Evolutionary conservation across 2,329 filamentous ascomycete genomes (phyloP), one percentile per base, ranked within the genome.

Genomic region (Microcyclospora tardicrescens): DNA sequence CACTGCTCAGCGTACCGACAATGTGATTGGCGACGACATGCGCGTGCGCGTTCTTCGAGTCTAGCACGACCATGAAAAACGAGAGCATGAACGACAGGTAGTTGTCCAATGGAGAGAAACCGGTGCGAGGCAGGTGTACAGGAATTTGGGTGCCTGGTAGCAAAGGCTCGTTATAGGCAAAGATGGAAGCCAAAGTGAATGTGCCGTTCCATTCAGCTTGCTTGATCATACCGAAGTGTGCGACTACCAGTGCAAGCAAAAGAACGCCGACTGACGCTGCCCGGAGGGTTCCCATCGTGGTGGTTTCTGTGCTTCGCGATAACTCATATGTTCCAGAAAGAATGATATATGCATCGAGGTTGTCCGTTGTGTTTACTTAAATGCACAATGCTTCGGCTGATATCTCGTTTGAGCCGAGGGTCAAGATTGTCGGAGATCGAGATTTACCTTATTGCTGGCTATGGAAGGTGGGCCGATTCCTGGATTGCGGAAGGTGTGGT

Each of bases 51-150:
- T 50, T 50, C 24, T 43, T 19, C 10, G 46, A 10, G 15, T 50
- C 48, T 10, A 45, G 36, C 10, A 43, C 38, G 10, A 40, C 33
- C 33, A 35, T 46, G 41, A 50, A 50, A 40, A 50, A 50, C 2
- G 43, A 41, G 3, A 31, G 33, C 48, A 50, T 50, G 39, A 50
- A 50, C 10, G 43, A 41, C 24, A 50, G 40, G 37, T 49, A 50
- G 37, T 46, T 49, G 19, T 50, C 48, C 4, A 50, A 3, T 9
- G 34, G 31, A 10, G 39, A 35, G 10, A 47, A 16, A 5, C 46
- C 46, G 10, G 46, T 49, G 3, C 36, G 35, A 14, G 46, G 48
- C 6, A 50, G 34, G 9, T 36, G 35, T 24, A 49, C 43, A 5
- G 44, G 46, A 6, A 50, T 47, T 3, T 43, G 41, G 24, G 48